A percentile compares a stretch with the other conserved stretches of the same genome.
phyloP scores from a whole-genome alignment of 139 green algal species.

The Micractinium conductrix region DNA sequence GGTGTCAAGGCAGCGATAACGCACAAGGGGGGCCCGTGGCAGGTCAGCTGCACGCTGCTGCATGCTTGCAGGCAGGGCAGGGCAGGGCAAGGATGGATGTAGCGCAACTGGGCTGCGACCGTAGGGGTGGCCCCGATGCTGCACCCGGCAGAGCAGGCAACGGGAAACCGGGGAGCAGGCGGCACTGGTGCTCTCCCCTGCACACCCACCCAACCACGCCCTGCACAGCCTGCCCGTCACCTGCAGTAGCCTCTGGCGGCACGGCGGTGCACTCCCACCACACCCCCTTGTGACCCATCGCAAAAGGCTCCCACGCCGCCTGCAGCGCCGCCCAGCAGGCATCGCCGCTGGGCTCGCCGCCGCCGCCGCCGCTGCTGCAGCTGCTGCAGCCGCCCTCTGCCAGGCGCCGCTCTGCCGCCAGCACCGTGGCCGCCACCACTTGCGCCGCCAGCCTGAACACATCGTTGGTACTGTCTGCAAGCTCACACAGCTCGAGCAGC shows the following conservation, averaged over 20 bases:
- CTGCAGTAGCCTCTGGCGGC: conserved; percentile 69
- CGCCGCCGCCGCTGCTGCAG: background rate
- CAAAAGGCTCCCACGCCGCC: conserved; percentile 79
- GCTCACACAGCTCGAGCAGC: conserved; percentile 60
- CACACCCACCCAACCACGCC: background rate
- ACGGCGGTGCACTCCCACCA: conserved; percentile 90
- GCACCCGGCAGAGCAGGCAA: background rate
- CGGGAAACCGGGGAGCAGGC: background rate
- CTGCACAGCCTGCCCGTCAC: background rate
- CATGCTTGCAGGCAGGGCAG: background rate
- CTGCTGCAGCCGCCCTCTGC: background rate
- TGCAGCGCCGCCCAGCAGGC: conserved; percentile 51
- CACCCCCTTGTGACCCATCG: conserved; percentile 73
- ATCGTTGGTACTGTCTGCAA: conserved; percentile 77
- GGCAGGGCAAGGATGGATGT: background rate
- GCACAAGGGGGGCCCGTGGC: background rate
- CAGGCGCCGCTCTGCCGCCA: conserved; percentile 38
- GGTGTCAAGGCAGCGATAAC: background rate
- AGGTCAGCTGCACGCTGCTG: background rate
- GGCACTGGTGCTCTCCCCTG: too few species aligned
- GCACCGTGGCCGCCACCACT: conserved; percentile 43
- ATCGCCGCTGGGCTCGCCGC: conserved; percentile 7
- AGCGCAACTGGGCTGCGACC: too few species aligned
- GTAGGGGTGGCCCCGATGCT: too few species aligned
- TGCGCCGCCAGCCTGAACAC: conserved; percentile 75